phyloP scores from a whole-genome alignment of 345 rosid genomes.

The Luvunga scandens region DNA sequence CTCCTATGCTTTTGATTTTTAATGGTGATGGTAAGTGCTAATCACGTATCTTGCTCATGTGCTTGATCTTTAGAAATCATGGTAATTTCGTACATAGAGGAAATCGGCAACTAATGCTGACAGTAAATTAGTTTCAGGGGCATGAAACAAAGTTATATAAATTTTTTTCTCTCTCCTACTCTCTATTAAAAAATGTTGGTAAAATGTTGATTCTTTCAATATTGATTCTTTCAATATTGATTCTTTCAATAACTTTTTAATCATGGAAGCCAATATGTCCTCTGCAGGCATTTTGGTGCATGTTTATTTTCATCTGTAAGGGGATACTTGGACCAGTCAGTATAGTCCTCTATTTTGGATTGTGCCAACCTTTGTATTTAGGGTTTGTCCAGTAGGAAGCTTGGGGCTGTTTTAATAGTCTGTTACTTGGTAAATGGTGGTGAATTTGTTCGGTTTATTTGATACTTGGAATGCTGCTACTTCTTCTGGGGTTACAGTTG shows the following conservation, averaged over 20 bases:
- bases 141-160: not conserved
- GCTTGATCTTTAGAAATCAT: not conserved
- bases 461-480: not conserved
- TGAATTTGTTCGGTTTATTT: not conserved
- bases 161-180: not conserved
- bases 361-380: not conserved
- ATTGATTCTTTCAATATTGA: too few relatives aligned
- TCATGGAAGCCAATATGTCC: not conserved
- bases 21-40: not conserved
- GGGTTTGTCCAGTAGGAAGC: not conserved
- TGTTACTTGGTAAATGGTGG: not conserved
- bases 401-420: not conserved
- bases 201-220: not conserved
- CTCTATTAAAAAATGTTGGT: not conserved
- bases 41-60: not conserved
- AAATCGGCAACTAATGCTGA: not conserved
- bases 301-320: not conserved
- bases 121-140: not conserved
- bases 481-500: not conserved
- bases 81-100: not conserved
- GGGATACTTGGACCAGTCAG: not conserved
- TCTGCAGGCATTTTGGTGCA: not conserved
- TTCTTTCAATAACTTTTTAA: not conserved
- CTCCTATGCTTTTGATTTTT: constrained; percentile 7
- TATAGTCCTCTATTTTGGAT: not conserved